phyloP scores from a whole-genome alignment of 495 filamentous ascomycete species.

The Alectoria sarmentosa region DNA sequence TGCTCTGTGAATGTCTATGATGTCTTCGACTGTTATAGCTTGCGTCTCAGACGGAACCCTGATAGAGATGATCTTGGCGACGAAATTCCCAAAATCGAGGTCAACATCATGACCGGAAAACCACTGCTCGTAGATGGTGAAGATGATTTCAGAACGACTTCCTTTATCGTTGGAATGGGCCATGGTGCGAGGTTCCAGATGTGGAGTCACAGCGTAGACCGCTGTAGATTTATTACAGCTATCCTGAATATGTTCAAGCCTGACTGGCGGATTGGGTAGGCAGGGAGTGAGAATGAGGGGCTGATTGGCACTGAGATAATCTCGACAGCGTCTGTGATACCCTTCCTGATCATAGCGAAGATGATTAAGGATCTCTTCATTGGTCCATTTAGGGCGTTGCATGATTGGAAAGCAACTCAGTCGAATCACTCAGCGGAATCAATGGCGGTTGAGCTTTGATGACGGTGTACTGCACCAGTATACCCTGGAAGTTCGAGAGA shows the following conservation, averaged over 20 bases:
- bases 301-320: background rate
- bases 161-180: background rate
- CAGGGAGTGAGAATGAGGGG: constrained; percentile 8
- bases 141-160: background rate
- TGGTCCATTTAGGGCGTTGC: background rate
- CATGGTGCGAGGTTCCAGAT: background rate
- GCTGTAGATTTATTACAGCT: constrained; percentile 13
- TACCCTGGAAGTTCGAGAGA: background rate
- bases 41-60: background rate
- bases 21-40: constrained; percentile 6
- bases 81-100: constrained; percentile 9
- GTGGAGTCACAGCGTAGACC: constrained; percentile 4
- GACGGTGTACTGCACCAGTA: background rate
- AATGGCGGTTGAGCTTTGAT: background rate
- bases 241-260: constrained; percentile 11
- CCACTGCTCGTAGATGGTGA: constrained; percentile 6
- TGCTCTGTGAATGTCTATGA: constrained; percentile 10
- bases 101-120: constrained; percentile 2
- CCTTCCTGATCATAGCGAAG: constrained; percentile 3
- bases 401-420: background rate
- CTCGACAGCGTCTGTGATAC: constrained; percentile 5
- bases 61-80: constrained; percentile 10
- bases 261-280: background rate
- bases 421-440: background rate
- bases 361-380: constrained; percentile 4